Evolutionary conservation across 192 early-diverging fungal genomes (phyloP).

Genomic region (Coemansia sp.): DNA sequence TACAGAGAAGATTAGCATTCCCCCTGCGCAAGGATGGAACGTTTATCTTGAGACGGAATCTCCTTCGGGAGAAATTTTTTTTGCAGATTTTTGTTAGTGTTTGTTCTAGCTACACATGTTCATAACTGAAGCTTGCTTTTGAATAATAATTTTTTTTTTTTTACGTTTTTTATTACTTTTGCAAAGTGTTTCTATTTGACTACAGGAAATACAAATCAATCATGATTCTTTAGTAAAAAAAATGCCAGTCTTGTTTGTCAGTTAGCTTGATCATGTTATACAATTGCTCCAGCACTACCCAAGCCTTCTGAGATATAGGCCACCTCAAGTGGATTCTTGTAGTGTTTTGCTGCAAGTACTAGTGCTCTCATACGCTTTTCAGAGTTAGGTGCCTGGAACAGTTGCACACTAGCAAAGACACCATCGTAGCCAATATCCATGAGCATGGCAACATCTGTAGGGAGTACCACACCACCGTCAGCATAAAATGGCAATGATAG

Average conservation of each 20-base stretch:
- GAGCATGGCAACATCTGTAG: conserved; percentile 94
- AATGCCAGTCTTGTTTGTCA: not conserved
- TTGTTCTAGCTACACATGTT: no score
- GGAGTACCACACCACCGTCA: conserved; percentile 90
- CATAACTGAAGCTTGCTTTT: not conserved
- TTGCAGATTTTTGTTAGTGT: not conserved
- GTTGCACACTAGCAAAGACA: conserved; percentile 87
- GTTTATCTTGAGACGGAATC: conserved; percentile 46
- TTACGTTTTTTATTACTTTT: not conserved
- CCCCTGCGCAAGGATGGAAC: conserved; percentile 38
- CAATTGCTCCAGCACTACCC: not conserved
- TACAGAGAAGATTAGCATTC: conserved; percentile 55
- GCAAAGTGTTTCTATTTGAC: not conserved
- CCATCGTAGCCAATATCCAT: conserved; percentile 96
- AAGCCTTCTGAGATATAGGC: conserved; percentile 1
- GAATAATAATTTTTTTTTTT: not conserved
- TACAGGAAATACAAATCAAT: not conserved
- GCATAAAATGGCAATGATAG: conserved; percentile 96
- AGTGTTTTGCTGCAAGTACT: conserved; percentile 73
- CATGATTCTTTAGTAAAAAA: not conserved
- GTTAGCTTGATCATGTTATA: not conserved
- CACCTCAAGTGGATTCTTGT: not conserved
- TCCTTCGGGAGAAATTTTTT: conserved; percentile 20
- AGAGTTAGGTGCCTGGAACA: conserved; percentile 87
- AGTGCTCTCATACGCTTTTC: conserved; percentile 84